Conservation (phyloP, 1,284 basidiomycete genomes). For the Exobasidium cylindrosporum region DNA sequence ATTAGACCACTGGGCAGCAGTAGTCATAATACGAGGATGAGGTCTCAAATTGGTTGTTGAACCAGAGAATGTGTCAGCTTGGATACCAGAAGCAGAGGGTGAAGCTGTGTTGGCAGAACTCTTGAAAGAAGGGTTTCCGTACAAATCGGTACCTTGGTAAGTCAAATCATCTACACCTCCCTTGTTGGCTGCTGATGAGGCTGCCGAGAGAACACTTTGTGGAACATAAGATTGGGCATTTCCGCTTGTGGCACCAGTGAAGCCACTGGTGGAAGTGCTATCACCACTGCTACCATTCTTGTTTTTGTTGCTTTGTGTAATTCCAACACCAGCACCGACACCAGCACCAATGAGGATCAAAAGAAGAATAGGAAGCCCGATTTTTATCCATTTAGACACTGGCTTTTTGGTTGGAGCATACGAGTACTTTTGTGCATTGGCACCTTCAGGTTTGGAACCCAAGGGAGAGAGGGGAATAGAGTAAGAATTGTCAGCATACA, state of each 20-base stretch:
- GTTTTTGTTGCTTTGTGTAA: conserved; percentile 66
- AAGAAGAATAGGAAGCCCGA: conserved; percentile 54
- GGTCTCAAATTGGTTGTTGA: conserved; percentile 62
- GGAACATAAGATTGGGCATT: conserved; percentile 27
- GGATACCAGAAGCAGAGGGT: not conserved
- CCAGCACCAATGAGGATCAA: conserved; percentile 55
- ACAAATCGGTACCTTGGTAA: conserved; percentile 63
- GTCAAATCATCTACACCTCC: conserved; percentile 70
- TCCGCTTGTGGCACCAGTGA: conserved; percentile 15
- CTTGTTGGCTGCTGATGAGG: conserved; percentile 64
- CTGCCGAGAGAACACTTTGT: conserved; percentile 56
- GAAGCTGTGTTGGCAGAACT: conserved; percentile 57
- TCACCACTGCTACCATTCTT: conserved; percentile 50
- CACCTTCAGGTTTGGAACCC: conserved; percentile 17
- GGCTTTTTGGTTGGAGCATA: conserved; percentile 45
- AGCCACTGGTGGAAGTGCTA: conserved; percentile 33
- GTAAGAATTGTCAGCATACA: conserved; percentile 15
- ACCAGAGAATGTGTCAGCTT: conserved; percentile 8
- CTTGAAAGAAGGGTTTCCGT: conserved; percentile 80
- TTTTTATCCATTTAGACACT: conserved; percentile 44
- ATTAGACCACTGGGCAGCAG: conserved; percentile 84
- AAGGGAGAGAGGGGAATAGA: conserved; percentile 17
- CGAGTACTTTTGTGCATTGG: conserved; percentile 36
- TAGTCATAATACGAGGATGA: conserved; percentile 87
- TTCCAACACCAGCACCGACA: conserved; percentile 72